Conservation (phyloP, 1,284 basidiomycete species). For the Boletellus deceptivus region DNA sequence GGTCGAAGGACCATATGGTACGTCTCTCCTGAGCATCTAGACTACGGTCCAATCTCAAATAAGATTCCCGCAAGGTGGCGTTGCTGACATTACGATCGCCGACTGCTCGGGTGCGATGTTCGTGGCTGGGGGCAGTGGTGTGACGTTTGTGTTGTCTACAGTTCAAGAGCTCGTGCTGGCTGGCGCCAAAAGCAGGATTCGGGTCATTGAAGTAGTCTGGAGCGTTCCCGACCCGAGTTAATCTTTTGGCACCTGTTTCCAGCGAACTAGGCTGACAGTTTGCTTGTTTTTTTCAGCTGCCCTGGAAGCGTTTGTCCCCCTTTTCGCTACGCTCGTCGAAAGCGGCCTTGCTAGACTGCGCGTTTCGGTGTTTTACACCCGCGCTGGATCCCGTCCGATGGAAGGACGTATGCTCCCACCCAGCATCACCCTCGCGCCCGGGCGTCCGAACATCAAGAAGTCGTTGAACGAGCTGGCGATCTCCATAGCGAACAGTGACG, state of each 20-base stretch:
- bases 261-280: neutral
- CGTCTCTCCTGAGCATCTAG: conserved; percentile 1
- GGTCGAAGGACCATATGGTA: conserved; percentile 75
- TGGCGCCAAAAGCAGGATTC: conserved; percentile 49
- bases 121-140: conserved; percentile 70
- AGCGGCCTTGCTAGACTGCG: conserved; percentile 43
- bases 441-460: conserved; percentile 47
- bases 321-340: conserved; percentile 50
- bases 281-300: conserved; percentile 39
- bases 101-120: conserved; percentile 67
- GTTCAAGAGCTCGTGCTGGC: conserved; percentile 61
- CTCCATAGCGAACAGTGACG: conserved; percentile 39
- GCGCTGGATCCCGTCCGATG: conserved; percentile 36
- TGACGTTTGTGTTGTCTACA: conserved; percentile 63
- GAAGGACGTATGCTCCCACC: conserved; percentile 39
- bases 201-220: conserved; percentile 68
- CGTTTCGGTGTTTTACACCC: conserved; percentile 67
- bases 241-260: conserved; percentile 11
- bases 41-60: neutral
- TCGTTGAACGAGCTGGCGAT: conserved; percentile 49
- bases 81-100: conserved; percentile 56
- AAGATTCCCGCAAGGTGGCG: conserved; percentile 46
- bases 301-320: conserved; percentile 53
- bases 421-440: conserved; percentile 45
- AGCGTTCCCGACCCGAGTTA: conserved; percentile 55